Evolutionary conservation across 495 filamentous ascomycete genomes (phyloP).

Genomic region (Penicillium steckii): DNA sequence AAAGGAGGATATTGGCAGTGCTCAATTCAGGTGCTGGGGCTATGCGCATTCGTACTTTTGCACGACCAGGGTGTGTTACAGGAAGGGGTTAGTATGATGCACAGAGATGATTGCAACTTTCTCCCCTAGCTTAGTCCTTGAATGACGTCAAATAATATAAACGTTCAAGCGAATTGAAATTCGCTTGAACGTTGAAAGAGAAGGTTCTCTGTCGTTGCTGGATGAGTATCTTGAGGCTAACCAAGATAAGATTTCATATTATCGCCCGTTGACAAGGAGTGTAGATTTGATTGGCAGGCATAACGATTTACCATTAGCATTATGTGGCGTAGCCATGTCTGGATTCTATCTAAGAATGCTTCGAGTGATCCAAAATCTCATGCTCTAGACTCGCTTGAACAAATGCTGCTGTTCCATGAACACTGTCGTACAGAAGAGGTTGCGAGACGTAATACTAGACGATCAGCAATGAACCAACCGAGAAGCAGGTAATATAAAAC

Average conservation of each 20-base stretch:
- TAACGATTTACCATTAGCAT: no score
- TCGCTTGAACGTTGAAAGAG: no score
- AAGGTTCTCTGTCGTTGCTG: no score
- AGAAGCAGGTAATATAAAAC: constrained; percentile 8
- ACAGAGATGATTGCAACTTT: no score
- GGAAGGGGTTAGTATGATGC: no score
- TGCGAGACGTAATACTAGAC: constrained; percentile 48
- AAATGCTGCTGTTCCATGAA: constrained; percentile 47
- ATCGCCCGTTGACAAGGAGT: no score
- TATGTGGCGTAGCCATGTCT: no score
- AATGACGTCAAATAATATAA: background rate
- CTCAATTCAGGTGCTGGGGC: background rate
- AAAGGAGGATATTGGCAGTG: background rate
- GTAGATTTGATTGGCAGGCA: background rate
- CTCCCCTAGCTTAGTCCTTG: no score
- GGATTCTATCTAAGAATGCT: background rate
- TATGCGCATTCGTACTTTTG: background rate
- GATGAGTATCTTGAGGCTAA: no score
- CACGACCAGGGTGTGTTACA: background rate
- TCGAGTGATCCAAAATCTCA: constrained; percentile 19
- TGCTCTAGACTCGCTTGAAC: constrained; percentile 48
- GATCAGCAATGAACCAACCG: constrained; percentile 3
- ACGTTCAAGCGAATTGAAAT: no score
- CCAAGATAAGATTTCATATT: no score
- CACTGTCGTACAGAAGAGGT: constrained; percentile 43